Evolutionary conservation across 139 green algal genomes (phyloP).

Genomic region (Chlorella sp.): DNA sequence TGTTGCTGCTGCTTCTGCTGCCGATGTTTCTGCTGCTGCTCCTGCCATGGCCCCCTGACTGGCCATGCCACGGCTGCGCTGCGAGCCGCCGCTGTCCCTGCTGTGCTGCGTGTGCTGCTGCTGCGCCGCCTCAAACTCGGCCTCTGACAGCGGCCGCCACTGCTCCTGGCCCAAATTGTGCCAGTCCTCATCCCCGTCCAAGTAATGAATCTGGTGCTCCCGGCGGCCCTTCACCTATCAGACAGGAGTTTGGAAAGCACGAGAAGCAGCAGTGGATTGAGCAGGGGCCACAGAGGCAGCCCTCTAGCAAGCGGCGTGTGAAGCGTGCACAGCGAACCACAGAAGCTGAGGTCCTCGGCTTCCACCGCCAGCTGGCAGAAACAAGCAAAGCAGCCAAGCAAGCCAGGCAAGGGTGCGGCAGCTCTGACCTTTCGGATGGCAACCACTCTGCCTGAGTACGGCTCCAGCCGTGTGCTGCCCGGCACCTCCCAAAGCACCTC

Average conservation of each 20-base stretch:
- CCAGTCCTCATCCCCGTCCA: conserved; percentile 3
- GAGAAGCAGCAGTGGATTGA: not conserved
- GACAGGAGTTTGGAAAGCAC: not conserved
- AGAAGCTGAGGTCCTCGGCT: not conserved
- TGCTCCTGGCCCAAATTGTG: conserved; percentile 28
- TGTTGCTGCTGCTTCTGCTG: conserved; percentile 1
- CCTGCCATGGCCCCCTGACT: too few relatives aligned
- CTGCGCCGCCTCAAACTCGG: not conserved
- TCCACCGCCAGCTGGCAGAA: too few relatives aligned
- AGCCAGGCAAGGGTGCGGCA: not conserved
- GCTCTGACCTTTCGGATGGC: not conserved
- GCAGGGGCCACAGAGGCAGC: not conserved
- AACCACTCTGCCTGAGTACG: not conserved
- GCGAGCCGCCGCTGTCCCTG: not conserved
- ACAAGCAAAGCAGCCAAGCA: not conserved
- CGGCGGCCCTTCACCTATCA: not conserved
- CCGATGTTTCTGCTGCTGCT: not conserved
- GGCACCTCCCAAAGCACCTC: conserved; percentile 1
- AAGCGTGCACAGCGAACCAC: not conserved
- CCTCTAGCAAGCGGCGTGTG: not conserved
- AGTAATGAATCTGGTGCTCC: conserved; percentile 13
- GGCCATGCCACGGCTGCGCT: too few relatives aligned
- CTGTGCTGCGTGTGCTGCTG: not conserved
- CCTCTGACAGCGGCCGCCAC: not conserved
- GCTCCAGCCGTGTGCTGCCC: not conserved